These are phyloP conservation scores for Passiflora organensis DNA, from an alignment of 345 rosid genomes.

Conservation along the genomic window DNA sequence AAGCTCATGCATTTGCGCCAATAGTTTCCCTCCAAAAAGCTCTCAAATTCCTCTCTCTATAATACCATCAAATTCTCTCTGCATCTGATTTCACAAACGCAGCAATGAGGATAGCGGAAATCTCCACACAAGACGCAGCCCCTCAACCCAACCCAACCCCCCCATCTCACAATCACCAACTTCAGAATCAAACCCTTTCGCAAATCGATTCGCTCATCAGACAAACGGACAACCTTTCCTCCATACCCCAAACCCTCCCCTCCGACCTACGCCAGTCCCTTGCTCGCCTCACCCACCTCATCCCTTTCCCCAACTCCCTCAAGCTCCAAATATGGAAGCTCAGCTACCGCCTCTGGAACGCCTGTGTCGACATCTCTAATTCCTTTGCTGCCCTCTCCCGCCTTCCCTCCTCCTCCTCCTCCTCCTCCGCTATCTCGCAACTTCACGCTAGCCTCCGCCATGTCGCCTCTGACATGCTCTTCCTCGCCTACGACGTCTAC, in stretches of 20 bases:
- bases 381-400: constrained; percentile 30
- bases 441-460: constrained; percentile 55
- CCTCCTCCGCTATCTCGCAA: constrained; percentile 12
- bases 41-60: not conserved
- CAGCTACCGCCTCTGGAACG: constrained; percentile 90
- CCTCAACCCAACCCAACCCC: constrained; percentile 13
- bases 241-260: constrained; percentile 42
- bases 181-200: constrained; percentile 38
- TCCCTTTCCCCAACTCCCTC: constrained; percentile 57
- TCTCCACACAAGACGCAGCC: constrained; percentile 56
- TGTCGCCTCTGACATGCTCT: constrained; percentile 83
- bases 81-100: constrained; percentile 6
- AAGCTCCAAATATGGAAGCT: constrained; percentile 83
- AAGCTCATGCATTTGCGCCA: no score
- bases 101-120: constrained; percentile 77
- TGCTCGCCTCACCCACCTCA: constrained; percentile 47
- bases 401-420: constrained; percentile 29
- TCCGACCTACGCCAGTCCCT: constrained; percentile 49
- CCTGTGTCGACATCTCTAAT: constrained; percentile 85
- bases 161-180: constrained; percentile 4
- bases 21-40: constrained; percentile 4
- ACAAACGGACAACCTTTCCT: constrained; percentile 47
- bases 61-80: constrained; percentile 17
- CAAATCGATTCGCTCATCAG: constrained; percentile 61
- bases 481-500: constrained; percentile 47